These are phyloP conservation scores for Cladosporium sp. DNA, from an alignment of 2,329 filamentous ascomycete species.

Conservation along the genomic window DNA sequence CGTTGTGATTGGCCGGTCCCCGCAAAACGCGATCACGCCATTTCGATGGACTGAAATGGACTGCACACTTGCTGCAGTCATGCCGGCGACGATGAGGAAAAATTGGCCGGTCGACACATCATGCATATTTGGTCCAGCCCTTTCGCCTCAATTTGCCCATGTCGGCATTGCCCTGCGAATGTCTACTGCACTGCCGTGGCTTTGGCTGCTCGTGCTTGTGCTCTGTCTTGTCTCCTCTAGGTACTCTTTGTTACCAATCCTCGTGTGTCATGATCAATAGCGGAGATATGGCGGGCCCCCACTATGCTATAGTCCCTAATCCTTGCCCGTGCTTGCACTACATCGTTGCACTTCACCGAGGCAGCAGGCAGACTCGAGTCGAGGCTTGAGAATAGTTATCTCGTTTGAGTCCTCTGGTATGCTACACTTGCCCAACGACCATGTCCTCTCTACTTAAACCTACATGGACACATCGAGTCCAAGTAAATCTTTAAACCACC, in stretches of 20 bases:
- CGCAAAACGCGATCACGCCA: slow-evolving; percentile 7
- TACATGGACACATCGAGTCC: neutral
- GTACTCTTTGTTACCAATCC: neutral
- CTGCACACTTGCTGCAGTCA: neutral
- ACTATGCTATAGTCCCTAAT: neutral
- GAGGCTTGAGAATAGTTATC: neutral
- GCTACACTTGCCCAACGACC: too few species aligned
- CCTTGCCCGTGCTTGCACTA: neutral
- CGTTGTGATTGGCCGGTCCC: slow-evolving; percentile 3
- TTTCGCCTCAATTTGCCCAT: neutral
- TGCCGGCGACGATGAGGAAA: slow-evolving; percentile 4
- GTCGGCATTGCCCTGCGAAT: neutral
- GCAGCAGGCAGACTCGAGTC: neutral
- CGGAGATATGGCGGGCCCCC: slow-evolving; percentile 6
- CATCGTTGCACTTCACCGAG: neutral
- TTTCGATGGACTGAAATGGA: neutral
- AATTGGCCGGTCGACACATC: slow-evolving; percentile 2
- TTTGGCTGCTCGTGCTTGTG: neutral
- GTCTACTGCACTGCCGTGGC: neutral
- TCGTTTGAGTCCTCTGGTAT: neutral
- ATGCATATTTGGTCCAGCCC: neutral
- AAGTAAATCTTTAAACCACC: neutral
- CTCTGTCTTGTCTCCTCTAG: neutral
- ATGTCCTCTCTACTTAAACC: too few species aligned
- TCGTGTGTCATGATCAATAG: neutral